A percentile compares a stretch with the other conserved stretches of the same genome.
Evolutionary conservation across 495 filamentous ascomycete species (phyloP).

Genomic region (Penicillium daleae): DNA sequence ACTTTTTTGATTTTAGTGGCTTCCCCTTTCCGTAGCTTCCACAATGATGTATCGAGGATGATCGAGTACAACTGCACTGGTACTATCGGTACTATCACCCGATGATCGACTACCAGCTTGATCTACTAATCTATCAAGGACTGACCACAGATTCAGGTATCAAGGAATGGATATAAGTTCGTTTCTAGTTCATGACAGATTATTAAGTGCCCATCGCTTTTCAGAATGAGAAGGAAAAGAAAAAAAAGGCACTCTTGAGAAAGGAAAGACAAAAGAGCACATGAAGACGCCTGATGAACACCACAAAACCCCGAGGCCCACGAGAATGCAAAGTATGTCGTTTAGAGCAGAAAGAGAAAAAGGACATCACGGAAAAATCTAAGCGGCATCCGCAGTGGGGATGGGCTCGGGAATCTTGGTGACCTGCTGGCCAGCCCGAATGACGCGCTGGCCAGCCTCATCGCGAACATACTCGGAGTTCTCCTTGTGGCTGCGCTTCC

Average conservation of each 20-base stretch:
- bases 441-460: constrained; percentile 76
- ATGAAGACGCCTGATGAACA: constrained; percentile 28
- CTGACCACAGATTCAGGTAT: not conserved
- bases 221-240: constrained; percentile 19
- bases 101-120: not conserved
- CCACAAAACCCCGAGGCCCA: constrained; percentile 22
- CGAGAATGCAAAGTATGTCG: constrained; percentile 29
- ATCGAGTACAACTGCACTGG: too few relatives aligned
- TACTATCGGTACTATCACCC: not conserved
- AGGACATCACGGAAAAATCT: constrained; percentile 10
- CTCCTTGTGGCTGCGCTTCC: constrained; percentile 93
- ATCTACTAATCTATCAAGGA: not conserved
- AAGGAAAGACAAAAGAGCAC: constrained; percentile 16
- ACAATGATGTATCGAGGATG: not conserved
- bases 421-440: constrained; percentile 87
- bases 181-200: constrained; percentile 38
- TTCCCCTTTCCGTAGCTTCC: not conserved
- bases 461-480: constrained; percentile 81
- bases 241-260: constrained; percentile 5
- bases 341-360: constrained; percentile 10
- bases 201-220: constrained; percentile 35
- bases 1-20: not conserved
- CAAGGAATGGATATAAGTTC: constrained; percentile 21
- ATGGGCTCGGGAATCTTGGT: constrained; percentile 71
- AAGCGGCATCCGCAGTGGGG: constrained; percentile 53